Evolutionary conservation across 768 basidiomycete species (phyloP), one percentile per base, ranked within the genome.

Genomic region (Hysterangium stoloniferum): DNA sequence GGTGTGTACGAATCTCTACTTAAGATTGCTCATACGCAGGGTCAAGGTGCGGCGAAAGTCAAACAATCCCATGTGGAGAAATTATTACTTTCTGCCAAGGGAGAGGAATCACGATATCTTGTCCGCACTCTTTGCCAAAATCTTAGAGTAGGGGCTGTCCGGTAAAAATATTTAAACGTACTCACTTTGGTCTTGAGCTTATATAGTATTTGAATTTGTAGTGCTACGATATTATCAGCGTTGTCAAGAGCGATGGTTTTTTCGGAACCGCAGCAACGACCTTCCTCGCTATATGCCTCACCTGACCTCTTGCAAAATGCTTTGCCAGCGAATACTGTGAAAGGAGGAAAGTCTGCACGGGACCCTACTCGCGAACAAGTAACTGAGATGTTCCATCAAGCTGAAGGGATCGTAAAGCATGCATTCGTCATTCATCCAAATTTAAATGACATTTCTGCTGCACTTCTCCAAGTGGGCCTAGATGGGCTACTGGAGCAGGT

Each of bases 61-160:
- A 93, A 90, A 62, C 85, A 86, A 44, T 79, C 78, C 33, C 71
- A 89, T 15, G 83, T 92, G 1, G 82, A 91, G 61, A 84, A 77
- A 59, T 71, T 95, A 20, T 75, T 95, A n/a, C 76, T 95, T 5
- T 75, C 87, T 8, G 84, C 92, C 0, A 78, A 74, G 52, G 93
- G 91, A 20, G 93, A 95, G 65, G 90, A 96, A 67, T 74, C 78
- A n/a, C 76, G 91, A 25, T 96, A 81, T 59, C 71, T 95, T 35
- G 82, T 84, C 27, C 76, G 87, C 33, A 87, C 78, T 2, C 70
- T 93, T 24, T 79, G 74, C 25, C 77, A 78, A 60, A 84, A 90
- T 63, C 70, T 91, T 37, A 79, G 89, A 40, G 92, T 95, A 13
- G 93, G 93, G 1, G 93, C 92, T 2, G 89, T 93, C 25, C 74